Evolutionary conservation across 2,329 filamentous ascomycete genomes (phyloP).

Genomic region (Pestalotiopsis sp.): DNA sequence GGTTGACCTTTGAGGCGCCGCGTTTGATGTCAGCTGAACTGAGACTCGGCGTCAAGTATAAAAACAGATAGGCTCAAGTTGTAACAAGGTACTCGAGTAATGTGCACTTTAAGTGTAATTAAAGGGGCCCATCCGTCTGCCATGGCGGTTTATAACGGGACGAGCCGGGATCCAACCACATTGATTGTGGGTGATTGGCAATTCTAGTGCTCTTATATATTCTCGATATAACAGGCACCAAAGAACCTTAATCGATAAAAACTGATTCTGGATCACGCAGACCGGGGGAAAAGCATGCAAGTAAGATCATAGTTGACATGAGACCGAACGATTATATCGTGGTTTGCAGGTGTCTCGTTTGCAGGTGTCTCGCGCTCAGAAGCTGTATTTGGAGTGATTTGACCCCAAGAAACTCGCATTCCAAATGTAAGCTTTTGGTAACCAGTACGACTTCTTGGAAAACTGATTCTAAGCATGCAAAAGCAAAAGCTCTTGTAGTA

Average conservation of each 20-base stretch:
- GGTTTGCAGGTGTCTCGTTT: too few species aligned
- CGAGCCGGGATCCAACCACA: background rate
- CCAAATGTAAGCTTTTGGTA: too few species aligned
- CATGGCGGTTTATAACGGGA: background rate
- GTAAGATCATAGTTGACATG: too few species aligned
- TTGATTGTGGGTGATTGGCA: background rate
- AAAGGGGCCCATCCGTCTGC: background rate
- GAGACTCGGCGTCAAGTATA: background rate
- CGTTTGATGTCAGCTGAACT: background rate
- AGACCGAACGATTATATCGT: too few species aligned
- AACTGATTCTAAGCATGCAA: too few species aligned
- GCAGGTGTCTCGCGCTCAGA: too few species aligned
- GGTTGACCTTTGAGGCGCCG: background rate
- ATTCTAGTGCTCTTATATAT: background rate
- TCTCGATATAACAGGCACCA: background rate
- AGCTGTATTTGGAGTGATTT: too few species aligned
- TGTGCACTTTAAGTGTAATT: background rate
- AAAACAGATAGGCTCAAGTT: background rate
- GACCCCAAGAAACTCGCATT: too few species aligned
- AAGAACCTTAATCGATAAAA: background rate
- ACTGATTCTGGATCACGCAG: too few species aligned
- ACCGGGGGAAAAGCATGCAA: too few species aligned
- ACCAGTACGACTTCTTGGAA: too few species aligned
- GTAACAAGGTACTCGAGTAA: background rate
- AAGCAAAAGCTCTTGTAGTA: too few species aligned